Percentiles rank a stretch among this genome's conserved stretches.
phyloP scores from a whole-genome alignment of 2,329 filamentous ascomycete genomes.

The Hypoxylon sp. region DNA sequence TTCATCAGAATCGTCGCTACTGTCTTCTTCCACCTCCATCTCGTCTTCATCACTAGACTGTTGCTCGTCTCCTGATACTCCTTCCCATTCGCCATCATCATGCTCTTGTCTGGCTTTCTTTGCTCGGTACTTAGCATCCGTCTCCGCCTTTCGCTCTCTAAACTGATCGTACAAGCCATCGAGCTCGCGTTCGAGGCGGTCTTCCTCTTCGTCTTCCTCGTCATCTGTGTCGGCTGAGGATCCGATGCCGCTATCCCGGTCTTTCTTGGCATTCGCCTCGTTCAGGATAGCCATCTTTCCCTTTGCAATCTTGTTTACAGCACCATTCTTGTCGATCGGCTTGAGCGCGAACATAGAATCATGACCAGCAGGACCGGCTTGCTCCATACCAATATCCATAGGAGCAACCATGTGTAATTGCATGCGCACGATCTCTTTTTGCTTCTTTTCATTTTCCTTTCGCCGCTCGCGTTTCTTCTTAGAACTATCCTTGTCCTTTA shows the following conservation, averaged over 20 bases:
- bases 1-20: conserved; percentile 69
- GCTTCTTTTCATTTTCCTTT: conserved; percentile 91
- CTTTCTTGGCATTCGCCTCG: conserved; percentile 64
- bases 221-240: conserved; percentile 64
- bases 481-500: conserved; percentile 80
- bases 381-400: conserved; percentile 94
- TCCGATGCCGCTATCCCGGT: conserved; percentile 67
- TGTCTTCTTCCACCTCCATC: conserved; percentile 66
- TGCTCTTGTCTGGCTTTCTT: conserved; percentile 87
- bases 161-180: conserved; percentile 90
- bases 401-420: conserved; percentile 97
- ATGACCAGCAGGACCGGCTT: conserved; percentile 78
- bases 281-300: conserved; percentile 80
- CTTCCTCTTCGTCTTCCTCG: conserved; percentile 80
- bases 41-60: conserved; percentile 66
- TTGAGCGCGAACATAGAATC: conserved; percentile 89
- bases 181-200: conserved; percentile 83
- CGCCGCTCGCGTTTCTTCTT: conserved; percentile 85
- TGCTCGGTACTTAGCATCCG: conserved; percentile 87
- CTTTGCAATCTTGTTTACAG: conserved; percentile 72
- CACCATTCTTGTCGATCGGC: conserved; percentile 77
- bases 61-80: conserved; percentile 76
- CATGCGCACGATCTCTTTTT: conserved; percentile 93
- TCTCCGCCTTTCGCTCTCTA: conserved; percentile 78
- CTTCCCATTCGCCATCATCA: conserved; percentile 91